Base-by-base conservation (phyloP, 495 filamentous ascomycete genomes). In the Aspergillus homomorphus region DNA sequence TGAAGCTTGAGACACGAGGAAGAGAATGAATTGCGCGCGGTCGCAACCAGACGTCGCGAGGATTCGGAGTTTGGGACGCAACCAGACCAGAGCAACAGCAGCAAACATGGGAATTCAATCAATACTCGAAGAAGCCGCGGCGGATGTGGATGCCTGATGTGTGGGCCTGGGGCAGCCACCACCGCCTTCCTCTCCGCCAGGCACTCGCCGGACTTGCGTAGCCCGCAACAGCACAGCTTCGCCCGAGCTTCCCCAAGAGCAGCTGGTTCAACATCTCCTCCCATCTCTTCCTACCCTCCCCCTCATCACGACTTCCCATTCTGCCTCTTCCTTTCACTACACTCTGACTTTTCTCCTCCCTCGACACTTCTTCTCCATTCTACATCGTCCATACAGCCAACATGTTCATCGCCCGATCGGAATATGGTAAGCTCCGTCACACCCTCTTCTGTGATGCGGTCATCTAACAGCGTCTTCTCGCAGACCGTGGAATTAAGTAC, bases 341-440 rank as follows among this genome's bases (percentile, higher is more conserved):
- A 57, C 42, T 46, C 45, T 59, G 51, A 30, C 43, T 54, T 46
- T 53, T 46, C 49, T 41, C 51, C 53, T 61, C 24, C 24, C 50
- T 42, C 30, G 28, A 45, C 57, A 42, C 52, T 50, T 49, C 57
- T 21, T 53, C 49, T 51, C 41, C 51, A 45, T 43, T 56, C 44
- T 41, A 44, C 54, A 46, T 22, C 10, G 16, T 30, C 16, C 59
- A 64, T 49, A 67, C 60, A 64, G 53, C 41, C 86, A 92, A 79
- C 63, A 97, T 97, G 94, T 98, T 98, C 86, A 97, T 98, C 82
- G 94, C 94, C 80, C 89, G 95, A 74, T 97, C 93, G 74, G 94
- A 98, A 94, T 98, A 98, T 80, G 94, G 94, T 96, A 81, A 80
- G 85, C 68, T 76, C 55, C 53, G 43, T 58, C 55, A 58, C 53